Conservation (phyloP, 306 rosid species). For the Trifolium fragiferum region DNA sequence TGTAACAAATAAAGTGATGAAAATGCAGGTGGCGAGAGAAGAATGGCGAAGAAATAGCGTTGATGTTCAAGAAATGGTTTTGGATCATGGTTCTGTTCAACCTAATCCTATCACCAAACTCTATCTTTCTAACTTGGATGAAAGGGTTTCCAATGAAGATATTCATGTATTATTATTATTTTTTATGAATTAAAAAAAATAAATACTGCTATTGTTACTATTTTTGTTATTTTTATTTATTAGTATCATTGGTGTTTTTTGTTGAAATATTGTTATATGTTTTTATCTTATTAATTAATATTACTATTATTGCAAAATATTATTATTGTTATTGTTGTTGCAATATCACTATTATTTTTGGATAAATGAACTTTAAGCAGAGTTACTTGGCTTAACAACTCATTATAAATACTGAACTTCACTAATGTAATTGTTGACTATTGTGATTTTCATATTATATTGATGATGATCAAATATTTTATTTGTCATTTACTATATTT, state of each 20-base stretch:
- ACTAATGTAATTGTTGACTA: not conserved
- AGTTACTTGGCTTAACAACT: not conserved
- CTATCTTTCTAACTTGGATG: constrained; percentile 44
- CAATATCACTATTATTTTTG: not conserved
- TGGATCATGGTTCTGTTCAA: not conserved
- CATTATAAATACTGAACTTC: not conserved
- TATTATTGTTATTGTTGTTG: not conserved
- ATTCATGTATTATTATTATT: constrained; percentile 27
- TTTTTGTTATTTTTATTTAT: not conserved
- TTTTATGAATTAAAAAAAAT: too few species aligned
- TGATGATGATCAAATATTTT: not conserved
- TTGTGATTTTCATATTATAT: not conserved
- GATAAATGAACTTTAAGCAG: not conserved
- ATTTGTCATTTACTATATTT: not conserved
- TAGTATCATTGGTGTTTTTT: too few species aligned
- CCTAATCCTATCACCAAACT: constrained; percentile 33
- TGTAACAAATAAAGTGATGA: not conserved
- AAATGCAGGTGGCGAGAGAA: constrained; percentile 28
- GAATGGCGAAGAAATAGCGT: not conserved
- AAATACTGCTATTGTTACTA: not conserved
- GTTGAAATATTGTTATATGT: not conserved
- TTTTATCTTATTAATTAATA: not conserved
- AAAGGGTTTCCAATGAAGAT: constrained; percentile 37
- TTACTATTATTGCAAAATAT: not conserved
- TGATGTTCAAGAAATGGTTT: not conserved